A percentile compares a stretch with the other conserved stretches of the same genome.
Evolutionary conservation across 2,329 filamentous ascomycete genomes (phyloP).

Genomic region (Penicillium brevicompactum): DNA sequence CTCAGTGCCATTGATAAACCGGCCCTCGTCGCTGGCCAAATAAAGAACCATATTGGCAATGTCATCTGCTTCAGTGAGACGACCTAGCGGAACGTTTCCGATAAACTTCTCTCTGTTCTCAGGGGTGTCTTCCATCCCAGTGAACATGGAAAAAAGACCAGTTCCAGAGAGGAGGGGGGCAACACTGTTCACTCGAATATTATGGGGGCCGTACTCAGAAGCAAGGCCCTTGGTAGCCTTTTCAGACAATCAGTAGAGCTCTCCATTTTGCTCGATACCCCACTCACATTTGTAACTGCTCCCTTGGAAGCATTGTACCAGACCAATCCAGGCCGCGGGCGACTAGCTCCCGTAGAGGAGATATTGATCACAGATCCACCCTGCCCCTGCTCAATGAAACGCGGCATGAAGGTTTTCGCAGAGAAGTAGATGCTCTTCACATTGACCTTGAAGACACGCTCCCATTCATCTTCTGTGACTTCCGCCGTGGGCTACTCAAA

Average conservation of each 20-base stretch:
- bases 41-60: constrained; percentile 72
- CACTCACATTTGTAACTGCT: constrained; percentile 46
- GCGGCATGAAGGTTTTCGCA: constrained; percentile 36
- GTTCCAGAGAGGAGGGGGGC: constrained; percentile 70
- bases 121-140: constrained; percentile 46
- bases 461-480: constrained; percentile 48
- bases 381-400: constrained; percentile 40
- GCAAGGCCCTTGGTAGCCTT: constrained; percentile 67
- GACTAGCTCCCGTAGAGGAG: constrained; percentile 45
- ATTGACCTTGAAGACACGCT: constrained; percentile 48
- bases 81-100: constrained; percentile 46
- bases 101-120: constrained; percentile 50
- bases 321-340: constrained; percentile 46
- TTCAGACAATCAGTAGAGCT: neutral
- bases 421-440: constrained; percentile 46
- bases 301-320: constrained; percentile 51
- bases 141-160: constrained; percentile 56
- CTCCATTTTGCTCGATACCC: neutral
- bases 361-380: constrained; percentile 50
- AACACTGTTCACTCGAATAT: constrained; percentile 73
- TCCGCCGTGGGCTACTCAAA: constrained; percentile 38
- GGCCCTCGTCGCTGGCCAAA: constrained; percentile 70
- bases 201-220: constrained; percentile 70
- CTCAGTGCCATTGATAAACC: constrained; percentile 72
- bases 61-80: constrained; percentile 55